Base-by-base conservation (phyloP, 371 early-diverging fungal genomes). In the Mortierella sp. region DNA sequence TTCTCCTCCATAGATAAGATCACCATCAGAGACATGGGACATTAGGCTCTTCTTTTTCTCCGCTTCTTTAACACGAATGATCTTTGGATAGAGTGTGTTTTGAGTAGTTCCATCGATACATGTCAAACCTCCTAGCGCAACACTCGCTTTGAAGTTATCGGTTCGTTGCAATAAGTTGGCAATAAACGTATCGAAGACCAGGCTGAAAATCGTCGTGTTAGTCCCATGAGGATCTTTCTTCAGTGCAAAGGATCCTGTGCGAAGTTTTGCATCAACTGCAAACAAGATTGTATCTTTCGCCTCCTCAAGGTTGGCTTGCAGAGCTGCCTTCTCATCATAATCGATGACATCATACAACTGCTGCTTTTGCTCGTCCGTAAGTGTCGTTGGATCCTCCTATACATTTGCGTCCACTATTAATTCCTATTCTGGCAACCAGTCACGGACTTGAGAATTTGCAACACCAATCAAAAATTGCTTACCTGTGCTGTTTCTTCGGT, bases 301-400 rank as follows among this genome's bases (percentile, higher is more conserved):
- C 30, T 95, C 72, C 62, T 93, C 96, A 4, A 91, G 82, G 11
- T 88, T 87, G 1, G 85, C 82, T 18, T 90, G 75, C 7, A 85
- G 84, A 0, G 92, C 90, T 19, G 89, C 84, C 25, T 92, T 89
- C 60, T 95, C 96, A 70, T 99, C 93, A 80, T 93, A 97, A 68
- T 98, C 99, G 71, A 99, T 97, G 2, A 97, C 94, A 46, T 98
- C 93, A 83, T 95, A 97, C 21, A 99, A 87, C 72, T 96, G 92
- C 68, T 94, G 85, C 26, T 92, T 88, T 66, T 97, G 94, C 47
- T 89, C 91, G 29, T 95, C 95, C 1, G 90, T 88, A 25, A 91
- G 83, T 0, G 86, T 83, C 1, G 88, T 64, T 15, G 84, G 74
- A 0, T 83, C 84, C 14, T 84, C 86, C 52, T 56, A 21, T 59